Base-by-base conservation (phyloP, 169 alveolate species). In the Eimeria necatrix region DNA sequence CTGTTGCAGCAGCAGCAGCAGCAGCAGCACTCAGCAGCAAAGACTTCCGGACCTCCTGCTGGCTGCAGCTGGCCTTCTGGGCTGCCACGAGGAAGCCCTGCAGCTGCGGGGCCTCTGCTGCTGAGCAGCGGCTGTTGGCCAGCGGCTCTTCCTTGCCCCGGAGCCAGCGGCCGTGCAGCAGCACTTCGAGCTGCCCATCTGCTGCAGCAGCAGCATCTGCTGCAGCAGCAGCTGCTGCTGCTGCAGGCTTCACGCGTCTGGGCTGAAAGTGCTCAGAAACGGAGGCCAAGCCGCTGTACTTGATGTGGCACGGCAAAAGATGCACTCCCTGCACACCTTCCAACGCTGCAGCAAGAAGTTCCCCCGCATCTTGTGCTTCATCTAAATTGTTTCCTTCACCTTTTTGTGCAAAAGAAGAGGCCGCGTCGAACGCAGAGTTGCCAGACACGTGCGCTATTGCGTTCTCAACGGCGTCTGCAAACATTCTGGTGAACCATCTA, bases 81-180 rank as follows among this genome's bases (percentile, higher is more conserved):
- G 89, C 71, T 4, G 89, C 89, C 16, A 51, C 64, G 14, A 80
- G 70, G 10, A 80, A 80, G 46, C 89, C 89, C 24, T 52, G 89
- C 56, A 80, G 68, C 71, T 16, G 20, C 10, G 68, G 51, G 26
- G 59, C 85, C 8, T 8, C n/a, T 9, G 85, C 12, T 22, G 52
- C n/a, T 6, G 12, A 20, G 22, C 7, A 48, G 85, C 26, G 6
- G 20, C 49, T 51, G 7, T 12, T 5, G 85, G 60, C 60, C 70
- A 80, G 32, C n/a, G 41, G 70, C 89, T 80, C 60, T n/a, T 80
- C 52, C 89, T 80, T 6, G 52, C 89, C 89, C 20, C 89, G 64
- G 24, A 80, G 70, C 68, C 89, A 80, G 60, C 89, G 89, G 49
- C 89, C 89, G 20, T 80, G 89, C 70, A 80, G 71, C 51, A 49